Conservation (phyloP, 176 grass and related monocot species). For the Rhynchospora tenuis region DNA sequence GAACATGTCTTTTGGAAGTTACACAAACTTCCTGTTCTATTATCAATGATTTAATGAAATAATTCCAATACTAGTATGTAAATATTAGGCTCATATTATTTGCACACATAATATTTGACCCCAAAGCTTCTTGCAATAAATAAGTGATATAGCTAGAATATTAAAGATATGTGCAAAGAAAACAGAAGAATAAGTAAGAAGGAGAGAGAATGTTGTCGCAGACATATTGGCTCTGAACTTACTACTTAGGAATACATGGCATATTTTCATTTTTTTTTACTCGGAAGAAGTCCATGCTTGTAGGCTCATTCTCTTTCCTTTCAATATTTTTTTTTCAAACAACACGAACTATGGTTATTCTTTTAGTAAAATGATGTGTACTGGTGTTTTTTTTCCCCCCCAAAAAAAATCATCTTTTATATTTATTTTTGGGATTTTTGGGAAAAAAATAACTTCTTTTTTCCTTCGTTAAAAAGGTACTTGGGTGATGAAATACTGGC, state of each 20-base stretch:
- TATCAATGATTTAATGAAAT: not conserved
- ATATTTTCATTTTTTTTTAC: not conserved
- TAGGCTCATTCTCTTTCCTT: not conserved
- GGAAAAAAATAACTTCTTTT: not conserved
- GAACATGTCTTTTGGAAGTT: not conserved
- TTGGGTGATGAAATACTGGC: conserved; percentile 42
- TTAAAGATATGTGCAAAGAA: not conserved
- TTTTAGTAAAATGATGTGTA: not conserved
- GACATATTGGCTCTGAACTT: too few species aligned
- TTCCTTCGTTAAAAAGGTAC: conserved; percentile 10
- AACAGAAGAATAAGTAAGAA: not conserved
- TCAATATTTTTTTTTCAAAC: not conserved
- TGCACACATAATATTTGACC: not conserved
- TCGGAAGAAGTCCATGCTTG: not conserved
- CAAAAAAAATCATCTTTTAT: not conserved
- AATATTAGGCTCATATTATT: not conserved
- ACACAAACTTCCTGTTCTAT: not conserved
- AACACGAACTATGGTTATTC: not conserved
- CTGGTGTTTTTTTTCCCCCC: not conserved
- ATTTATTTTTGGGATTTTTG: not conserved
- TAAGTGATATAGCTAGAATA: not conserved
- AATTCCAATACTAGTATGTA: not conserved
- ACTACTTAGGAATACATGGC: not conserved
- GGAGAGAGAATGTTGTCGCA: not conserved
- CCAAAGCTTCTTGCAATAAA: not conserved